Evolutionary conservation across 73 alveolate genomes (phyloP).

Genomic region (Strombidium stylifer): DNA sequence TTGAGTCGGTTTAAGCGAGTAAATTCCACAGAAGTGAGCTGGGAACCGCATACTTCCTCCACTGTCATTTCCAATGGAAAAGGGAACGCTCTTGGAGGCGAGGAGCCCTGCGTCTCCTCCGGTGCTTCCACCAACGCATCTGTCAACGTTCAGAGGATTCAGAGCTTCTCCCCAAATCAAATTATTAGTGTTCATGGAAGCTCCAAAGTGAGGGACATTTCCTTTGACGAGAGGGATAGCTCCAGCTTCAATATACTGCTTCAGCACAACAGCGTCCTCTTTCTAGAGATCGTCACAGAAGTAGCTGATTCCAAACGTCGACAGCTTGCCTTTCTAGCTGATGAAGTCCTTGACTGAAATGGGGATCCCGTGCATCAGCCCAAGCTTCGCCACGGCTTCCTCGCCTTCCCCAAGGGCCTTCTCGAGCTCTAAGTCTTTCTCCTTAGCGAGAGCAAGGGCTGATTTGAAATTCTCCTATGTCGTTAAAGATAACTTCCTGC

Average conservation of each 20-base stretch:
- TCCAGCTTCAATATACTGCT: slow-evolving; percentile 53
- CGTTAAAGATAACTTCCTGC: too few species aligned
- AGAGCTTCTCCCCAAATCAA: slow-evolving; percentile 61
- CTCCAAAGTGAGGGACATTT: slow-evolving; percentile 69
- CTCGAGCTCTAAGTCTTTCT: too few species aligned
- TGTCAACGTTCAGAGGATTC: slow-evolving; percentile 65
- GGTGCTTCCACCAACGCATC: slow-evolving; percentile 72
- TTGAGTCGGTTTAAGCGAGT: slow-evolving; percentile 73
- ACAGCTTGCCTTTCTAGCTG: neutral
- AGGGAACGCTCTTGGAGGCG: slow-evolving; percentile 57
- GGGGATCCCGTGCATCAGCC: slow-evolving; percentile 32
- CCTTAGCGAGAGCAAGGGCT: too few species aligned
- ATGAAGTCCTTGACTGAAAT: slow-evolving; percentile 19
- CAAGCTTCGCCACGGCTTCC: too few species aligned
- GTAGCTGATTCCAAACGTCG: slow-evolving; percentile 9
- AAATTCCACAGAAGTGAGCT: slow-evolving; percentile 73
- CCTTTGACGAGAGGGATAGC: slow-evolving; percentile 81
- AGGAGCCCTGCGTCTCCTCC: slow-evolving; percentile 89
- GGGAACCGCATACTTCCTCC: slow-evolving; percentile 85
- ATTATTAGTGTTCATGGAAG: slow-evolving; percentile 54
- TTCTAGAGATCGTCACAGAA: slow-evolving; percentile 10
- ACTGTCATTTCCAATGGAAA: slow-evolving; percentile 79
- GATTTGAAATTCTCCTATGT: too few species aligned
- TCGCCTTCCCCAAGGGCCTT: too few species aligned
- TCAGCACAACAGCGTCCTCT: slow-evolving; percentile 59